These are phyloP conservation scores for Lotus japonicus DNA, from an alignment of 306 rosid species.

Conservation along the genomic window DNA sequence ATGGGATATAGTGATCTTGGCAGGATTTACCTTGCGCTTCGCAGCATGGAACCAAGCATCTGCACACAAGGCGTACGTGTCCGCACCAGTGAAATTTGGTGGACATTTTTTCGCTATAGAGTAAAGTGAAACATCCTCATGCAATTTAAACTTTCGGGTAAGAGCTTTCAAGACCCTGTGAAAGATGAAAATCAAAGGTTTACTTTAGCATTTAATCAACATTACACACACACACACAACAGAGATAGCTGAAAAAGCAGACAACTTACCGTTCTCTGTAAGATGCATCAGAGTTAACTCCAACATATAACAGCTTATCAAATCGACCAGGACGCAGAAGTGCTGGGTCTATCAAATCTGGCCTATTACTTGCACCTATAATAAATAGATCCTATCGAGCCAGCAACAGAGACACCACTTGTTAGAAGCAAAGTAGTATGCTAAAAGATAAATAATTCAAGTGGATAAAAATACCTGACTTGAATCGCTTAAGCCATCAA, in stretches of 20 bases:
- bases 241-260: not conserved
- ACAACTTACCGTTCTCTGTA: conserved; percentile 67
- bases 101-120: conserved; percentile 80
- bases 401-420: conserved; percentile 15
- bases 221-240: not conserved
- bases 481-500: conserved; percentile 89
- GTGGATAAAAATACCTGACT: conserved; percentile 51
- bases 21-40: conserved; percentile 60
- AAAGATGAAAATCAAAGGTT: not conserved
- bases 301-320: conserved; percentile 87
- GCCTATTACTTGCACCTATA: conserved; percentile 97
- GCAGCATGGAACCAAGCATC: conserved; percentile 98
- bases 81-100: conserved; percentile 91
- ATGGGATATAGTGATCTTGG: not conserved
- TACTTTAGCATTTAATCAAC: not conserved
- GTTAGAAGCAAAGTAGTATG: conserved; percentile 22
- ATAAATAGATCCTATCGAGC: conserved; percentile 74
- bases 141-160: conserved; percentile 77
- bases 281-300: conserved; percentile 83
- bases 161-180: conserved; percentile 83
- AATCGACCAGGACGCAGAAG: conserved; percentile 93
- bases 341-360: conserved; percentile 94
- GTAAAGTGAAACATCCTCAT: conserved; percentile 64
- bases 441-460: not conserved
- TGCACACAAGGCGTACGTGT: conserved; percentile 94